Evolutionary conservation across 2,329 filamentous ascomycete species (phyloP), one percentile per base, ranked within the genome.

Genomic region (Alternaria postmessia): DNA sequence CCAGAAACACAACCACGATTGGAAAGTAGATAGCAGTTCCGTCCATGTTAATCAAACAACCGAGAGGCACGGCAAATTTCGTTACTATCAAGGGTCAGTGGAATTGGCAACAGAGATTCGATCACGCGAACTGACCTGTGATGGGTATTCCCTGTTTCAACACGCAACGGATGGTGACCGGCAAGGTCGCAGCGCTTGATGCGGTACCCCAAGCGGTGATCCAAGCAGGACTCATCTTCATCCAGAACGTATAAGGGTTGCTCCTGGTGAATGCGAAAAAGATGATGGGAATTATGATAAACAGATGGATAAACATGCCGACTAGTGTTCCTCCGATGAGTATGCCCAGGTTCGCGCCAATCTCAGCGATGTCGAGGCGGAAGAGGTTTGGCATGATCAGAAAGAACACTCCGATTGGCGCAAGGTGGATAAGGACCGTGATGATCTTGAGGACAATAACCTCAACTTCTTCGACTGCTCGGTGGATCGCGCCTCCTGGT

Each of bases 11-110:
- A 16, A 86, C 82, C 49, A 82, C 82, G 9, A 83, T 79, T 3
- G 84, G 84, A 64, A 86, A 85, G 71, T 86, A 86, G 55, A 86
- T 86, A 36, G 84, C 83, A 2, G 84, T 86, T n/a, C 63, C 67
- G 34, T 67, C 67, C 68, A 71, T 70, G 43, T 71, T 71, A 43
- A 85, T 79, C 46, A 69, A 22, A 36, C 80, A 82, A 4, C 84
- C 84, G 0, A 86, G 75, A 0, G 84, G 84, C 12, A 82, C 76
- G 2, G 74, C 57, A 54, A 86, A 86, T 44, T 84, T 81, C 61
- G 74, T 74, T 2, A 86, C 48, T 61, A 20, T 4, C 9, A n/a
- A 6, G 11, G 12, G 32, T 60, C 32, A 60, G 41, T 43, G 12
- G 11, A 38, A 9, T 39, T 3, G 26, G 16, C 9, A 20, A n/a